A percentile compares a stretch with the other conserved stretches of the same genome.
Evolutionary conservation across 2,329 filamentous ascomycete species (phyloP).

Genomic region (Pseudogymnoascus sp.): DNA sequence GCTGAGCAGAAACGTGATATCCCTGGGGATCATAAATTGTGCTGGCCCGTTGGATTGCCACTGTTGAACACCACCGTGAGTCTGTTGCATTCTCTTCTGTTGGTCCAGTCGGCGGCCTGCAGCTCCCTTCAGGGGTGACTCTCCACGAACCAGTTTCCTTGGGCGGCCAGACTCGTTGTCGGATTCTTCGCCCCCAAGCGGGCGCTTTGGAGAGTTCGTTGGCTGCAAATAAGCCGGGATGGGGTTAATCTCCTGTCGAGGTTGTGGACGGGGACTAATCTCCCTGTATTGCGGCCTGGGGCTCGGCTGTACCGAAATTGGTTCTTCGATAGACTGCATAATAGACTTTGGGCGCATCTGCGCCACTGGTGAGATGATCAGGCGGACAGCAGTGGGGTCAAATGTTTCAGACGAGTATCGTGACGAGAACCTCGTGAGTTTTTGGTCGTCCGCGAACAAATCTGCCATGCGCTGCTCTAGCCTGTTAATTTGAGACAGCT

Average conservation of each 20-base stretch:
- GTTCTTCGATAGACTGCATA: constrained; percentile 49
- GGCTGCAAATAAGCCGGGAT: constrained; percentile 25
- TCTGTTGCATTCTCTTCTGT: constrained; percentile 49
- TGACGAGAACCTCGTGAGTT: constrained; percentile 64
- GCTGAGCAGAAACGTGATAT: constrained; percentile 52
- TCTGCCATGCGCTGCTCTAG: constrained; percentile 89
- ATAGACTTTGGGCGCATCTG: constrained; percentile 65
- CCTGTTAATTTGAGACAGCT: constrained; percentile 82
- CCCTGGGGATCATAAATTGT: constrained; percentile 64
- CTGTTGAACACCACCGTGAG: constrained; percentile 33
- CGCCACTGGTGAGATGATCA: constrained; percentile 72
- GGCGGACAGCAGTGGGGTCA: constrained; percentile 72
- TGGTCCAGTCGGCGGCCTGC: constrained; percentile 80
- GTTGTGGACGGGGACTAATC: constrained; percentile 27
- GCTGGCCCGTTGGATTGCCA: constrained; percentile 28
- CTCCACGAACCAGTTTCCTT: constrained; percentile 81
- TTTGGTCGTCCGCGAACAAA: constrained; percentile 83
- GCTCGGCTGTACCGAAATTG: constrained; percentile 40
- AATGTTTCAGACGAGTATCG: constrained; percentile 70
- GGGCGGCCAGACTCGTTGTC: constrained; percentile 66
- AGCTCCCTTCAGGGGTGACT: constrained; percentile 85
- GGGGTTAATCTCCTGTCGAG: constrained; percentile 26
- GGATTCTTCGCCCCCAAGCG: constrained; percentile 52
- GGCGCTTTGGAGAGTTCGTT: constrained; percentile 33
- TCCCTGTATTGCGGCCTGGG: constrained; percentile 24